Evolutionary conservation across 2,329 filamentous ascomycete species (phyloP), one percentile per base, ranked within the genome.

Genomic region (Trichoderma sp.): DNA sequence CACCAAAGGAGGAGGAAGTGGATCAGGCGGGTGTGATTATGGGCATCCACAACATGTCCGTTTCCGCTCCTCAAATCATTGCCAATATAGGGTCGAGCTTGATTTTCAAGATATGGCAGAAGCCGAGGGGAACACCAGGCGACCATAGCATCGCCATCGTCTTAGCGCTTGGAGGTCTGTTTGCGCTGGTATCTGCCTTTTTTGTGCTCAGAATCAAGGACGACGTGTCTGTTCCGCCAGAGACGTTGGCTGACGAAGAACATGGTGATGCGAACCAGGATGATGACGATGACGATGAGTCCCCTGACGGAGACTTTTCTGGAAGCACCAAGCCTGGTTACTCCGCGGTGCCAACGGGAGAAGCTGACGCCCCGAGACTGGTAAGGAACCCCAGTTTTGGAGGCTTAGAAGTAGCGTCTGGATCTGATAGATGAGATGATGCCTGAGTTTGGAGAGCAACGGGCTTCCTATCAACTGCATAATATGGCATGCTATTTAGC

Each of bases 41-140:
- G 2, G 96, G 96, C 9, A 95, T 98, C 73, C 96, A 98, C 87
- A 98, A 98, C 83, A 96, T 98, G 85, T 93, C 95, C 18, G 94
- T 98, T 79, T 95, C 95, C 1, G 92, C 95, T 6, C 96, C 96
- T 1, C 96, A 98, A 82, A 95, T 98, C 76, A 89, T 98, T 73
- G 95, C 96, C 12, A 98, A 95, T 6, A 85, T 98, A 33, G 91
- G 93, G 29, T 96, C 94, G 76, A 95, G 93, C 81, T 87, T 93
- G 76, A 93, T 98, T 77, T 98, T 98, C 86, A 92, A 91, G 81
- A 86, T 93, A 56, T 89, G 96, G 80, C 95, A 98, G 85, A 98
- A 97, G 84, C 95, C 94, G 0, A 89, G 96, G 77, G 95, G 95
- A 5, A 90, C 89, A 5, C 93, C 94, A 0, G 95, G 95, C 41